phyloP scores from a whole-genome alignment of 2,329 filamentous ascomycete species.

The Colletotrichum spinosum region DNA sequence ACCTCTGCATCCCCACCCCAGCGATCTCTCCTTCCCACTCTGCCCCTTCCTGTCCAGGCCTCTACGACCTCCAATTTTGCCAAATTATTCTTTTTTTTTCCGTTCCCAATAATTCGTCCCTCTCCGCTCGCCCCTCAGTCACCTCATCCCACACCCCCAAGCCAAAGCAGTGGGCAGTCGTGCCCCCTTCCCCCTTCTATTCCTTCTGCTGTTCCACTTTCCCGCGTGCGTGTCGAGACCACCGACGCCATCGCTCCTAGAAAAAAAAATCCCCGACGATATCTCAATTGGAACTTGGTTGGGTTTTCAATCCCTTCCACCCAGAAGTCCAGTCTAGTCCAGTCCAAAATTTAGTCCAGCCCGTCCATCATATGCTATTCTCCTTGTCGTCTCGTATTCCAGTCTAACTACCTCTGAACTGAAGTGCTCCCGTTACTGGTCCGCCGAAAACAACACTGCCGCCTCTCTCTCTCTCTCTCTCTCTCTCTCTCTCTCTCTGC shows the following conservation, averaged over 20 bases:
- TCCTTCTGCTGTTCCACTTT: slow-evolving; percentile 31
- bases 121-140: slow-evolving; percentile 2
- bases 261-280: slow-evolving; percentile 36
- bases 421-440: too few species aligned
- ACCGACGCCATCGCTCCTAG: slow-evolving; percentile 30
- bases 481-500: not conserved
- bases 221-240: slow-evolving; percentile 29
- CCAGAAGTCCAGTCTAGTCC: not conserved
- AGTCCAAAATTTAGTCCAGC: not conserved
- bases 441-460: too few species aligned
- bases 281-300: slow-evolving; percentile 34
- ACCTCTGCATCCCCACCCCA: too few species aligned
- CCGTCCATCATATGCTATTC: slow-evolving; percentile 13
- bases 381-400: slow-evolving; percentile 3
- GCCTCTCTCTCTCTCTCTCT: too few species aligned
- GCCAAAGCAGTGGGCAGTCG: not conserved
- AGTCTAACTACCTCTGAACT: too few species aligned
- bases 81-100: slow-evolving; percentile 9
- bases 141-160: slow-evolving; percentile 1
- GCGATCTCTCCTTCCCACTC: slow-evolving; percentile 1
- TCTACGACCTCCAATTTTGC: slow-evolving; percentile 6
- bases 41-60: not conserved
- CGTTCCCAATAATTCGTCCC: not conserved
- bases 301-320: slow-evolving; percentile 3
- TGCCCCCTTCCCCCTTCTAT: slow-evolving; percentile 20